phyloP scores from a whole-genome alignment of 345 rosid genomes.

The Eucalyptus erythrocorys region DNA sequence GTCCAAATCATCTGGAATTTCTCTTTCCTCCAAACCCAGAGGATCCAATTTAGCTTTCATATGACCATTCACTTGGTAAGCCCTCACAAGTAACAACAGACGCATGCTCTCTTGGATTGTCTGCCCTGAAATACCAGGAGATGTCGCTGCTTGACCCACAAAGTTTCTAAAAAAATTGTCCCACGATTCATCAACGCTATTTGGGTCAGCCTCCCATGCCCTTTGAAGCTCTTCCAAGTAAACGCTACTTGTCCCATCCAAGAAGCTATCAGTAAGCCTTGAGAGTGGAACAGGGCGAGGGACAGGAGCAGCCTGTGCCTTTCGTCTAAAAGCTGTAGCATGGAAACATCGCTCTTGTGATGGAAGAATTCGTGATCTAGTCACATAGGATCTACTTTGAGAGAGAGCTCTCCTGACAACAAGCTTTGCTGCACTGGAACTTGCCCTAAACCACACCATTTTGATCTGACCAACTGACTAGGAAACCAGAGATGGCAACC shows the following conservation, averaged over 20 bases:
- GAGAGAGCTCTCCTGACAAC: constrained; percentile 1
- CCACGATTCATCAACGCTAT: constrained; percentile 10
- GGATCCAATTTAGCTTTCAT: constrained; percentile 10
- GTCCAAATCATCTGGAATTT: constrained; percentile 2
- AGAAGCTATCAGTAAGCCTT: constrained; percentile 3
- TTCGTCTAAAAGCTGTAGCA: background rate
- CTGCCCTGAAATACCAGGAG: constrained; percentile 8
- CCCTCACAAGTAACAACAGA: constrained; percentile 4
- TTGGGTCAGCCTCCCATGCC: constrained; percentile 15
- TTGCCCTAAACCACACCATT: constrained; percentile 3
- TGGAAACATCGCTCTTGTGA: background rate
- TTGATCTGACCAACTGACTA: background rate
- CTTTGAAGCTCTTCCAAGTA: constrained; percentile 11
- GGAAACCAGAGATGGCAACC: background rate
- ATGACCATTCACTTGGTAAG: constrained; percentile 9
- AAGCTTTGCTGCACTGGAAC: constrained; percentile 3
- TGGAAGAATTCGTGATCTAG: background rate
- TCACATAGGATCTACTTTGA: background rate
- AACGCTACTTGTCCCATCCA: constrained; percentile 13
- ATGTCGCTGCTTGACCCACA: constrained; percentile 10
- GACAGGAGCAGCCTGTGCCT: constrained; percentile 2
- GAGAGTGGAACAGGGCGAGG: constrained; percentile 11
- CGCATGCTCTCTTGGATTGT: constrained; percentile 13
- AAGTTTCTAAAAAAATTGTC: constrained; percentile 10
- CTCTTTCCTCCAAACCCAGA: background rate